phyloP scores from a whole-genome alignment of 192 early-diverging fungal species.

The Gigaspora rosea region DNA sequence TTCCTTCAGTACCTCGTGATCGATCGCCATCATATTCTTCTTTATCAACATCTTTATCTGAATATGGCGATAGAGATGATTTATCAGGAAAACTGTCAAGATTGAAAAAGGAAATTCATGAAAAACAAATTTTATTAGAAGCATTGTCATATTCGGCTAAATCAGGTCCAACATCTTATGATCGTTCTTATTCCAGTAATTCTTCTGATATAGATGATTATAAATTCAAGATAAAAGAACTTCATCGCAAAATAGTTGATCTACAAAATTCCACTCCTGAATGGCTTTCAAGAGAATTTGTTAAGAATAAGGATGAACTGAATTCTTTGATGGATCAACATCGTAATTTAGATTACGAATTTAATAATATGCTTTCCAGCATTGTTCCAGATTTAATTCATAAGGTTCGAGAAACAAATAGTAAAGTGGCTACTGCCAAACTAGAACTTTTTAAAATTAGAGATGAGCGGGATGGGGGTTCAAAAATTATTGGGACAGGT shows the following conservation, averaged over 20 bases:
- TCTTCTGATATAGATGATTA: conserved; percentile 45
- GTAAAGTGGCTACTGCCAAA: conserved; percentile 47
- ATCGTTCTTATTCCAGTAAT: conserved; percentile 30
- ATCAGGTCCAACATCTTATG: conserved; percentile 1
- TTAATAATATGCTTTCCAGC: conserved; percentile 41
- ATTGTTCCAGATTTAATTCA: conserved; percentile 40
- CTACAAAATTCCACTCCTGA: conserved; percentile 34
- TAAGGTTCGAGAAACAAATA: conserved; percentile 50
- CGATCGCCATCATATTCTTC: neutral
- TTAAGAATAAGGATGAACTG: conserved; percentile 45
- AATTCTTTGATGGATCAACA: conserved; percentile 50
- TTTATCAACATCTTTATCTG: neutral
- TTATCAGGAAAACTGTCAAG: conserved; percentile 31
- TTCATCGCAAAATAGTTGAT: conserved; percentile 36
- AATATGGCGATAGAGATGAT: conserved; percentile 16
- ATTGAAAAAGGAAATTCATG: conserved; percentile 44
- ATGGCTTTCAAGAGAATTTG: conserved; percentile 33
- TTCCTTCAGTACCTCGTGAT: conserved; percentile 8
- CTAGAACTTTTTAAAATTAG: conserved; percentile 44
- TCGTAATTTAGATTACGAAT: conserved; percentile 48
- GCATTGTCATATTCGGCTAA: conserved; percentile 34
- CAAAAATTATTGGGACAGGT: conserved; percentile 51
- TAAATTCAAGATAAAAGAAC: conserved; percentile 45
- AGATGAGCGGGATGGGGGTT: conserved; percentile 19
- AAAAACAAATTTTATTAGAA: conserved; percentile 42